Conservation (phyloP, 331 rosid species). For the Quercus phellos region DNA sequence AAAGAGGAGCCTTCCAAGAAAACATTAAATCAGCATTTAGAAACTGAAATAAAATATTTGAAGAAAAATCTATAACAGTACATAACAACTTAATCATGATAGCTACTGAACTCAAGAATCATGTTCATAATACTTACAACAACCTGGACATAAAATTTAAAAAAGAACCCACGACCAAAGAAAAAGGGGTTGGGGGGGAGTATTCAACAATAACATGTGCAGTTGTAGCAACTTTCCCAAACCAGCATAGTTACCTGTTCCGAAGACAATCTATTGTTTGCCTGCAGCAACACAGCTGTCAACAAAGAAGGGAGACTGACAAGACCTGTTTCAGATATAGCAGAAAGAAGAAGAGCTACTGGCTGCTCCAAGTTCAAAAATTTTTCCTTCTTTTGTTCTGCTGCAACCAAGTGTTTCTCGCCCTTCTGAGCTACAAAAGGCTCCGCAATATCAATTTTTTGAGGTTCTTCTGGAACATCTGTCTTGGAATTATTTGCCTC, state of each 20-base stretch:
- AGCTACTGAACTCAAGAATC: background rate
- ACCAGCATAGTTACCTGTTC: constrained; percentile 61
- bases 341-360: constrained; percentile 64
- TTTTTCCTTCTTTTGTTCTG: constrained; percentile 42
- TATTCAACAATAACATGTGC: background rate
- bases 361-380: constrained; percentile 54
- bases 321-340: constrained; percentile 85
- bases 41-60: background rate
- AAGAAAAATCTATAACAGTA: background rate
- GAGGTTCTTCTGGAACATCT: constrained; percentile 37
- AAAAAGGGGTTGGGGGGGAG: background rate
- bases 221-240: constrained; percentile 4
- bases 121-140: background rate
- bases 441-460: constrained; percentile 31
- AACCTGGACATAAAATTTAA: background rate
- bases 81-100: background rate
- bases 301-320: constrained; percentile 93
- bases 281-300: constrained; percentile 92
- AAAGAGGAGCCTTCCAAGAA: background rate
- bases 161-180: background rate
- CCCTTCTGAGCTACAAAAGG: constrained; percentile 42
- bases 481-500: constrained; percentile 26
- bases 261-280: constrained; percentile 81
- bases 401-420: constrained; percentile 35
- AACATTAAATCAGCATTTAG: background rate